A percentile compares a stretch with the other conserved stretches of the same genome.
Evolutionary conservation across 2,329 filamentous ascomycete species (phyloP).

Genomic region (Talaromyces rugulosus): DNA sequence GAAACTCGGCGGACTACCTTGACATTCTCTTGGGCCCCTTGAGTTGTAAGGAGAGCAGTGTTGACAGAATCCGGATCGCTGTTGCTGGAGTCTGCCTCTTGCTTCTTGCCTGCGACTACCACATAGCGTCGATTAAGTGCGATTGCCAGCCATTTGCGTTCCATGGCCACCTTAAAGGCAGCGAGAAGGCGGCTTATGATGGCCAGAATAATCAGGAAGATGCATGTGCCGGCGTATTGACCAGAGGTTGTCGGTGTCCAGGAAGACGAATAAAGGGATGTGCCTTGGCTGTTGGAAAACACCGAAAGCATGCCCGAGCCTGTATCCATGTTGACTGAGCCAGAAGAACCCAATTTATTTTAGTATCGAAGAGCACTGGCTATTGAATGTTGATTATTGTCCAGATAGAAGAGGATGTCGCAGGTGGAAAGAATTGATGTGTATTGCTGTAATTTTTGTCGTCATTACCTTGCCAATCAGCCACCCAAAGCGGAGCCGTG

Average conservation of each 20-base stretch:
- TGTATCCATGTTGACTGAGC: slow-evolving; percentile 13
- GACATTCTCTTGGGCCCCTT: slow-evolving; percentile 77
- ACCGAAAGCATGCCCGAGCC: slow-evolving; percentile 25
- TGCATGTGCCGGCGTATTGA: slow-evolving; percentile 81
- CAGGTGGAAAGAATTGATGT: background rate
- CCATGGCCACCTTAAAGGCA: slow-evolving; percentile 60
- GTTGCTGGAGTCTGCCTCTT: slow-evolving; percentile 47
- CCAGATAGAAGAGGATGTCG: background rate
- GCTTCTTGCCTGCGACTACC: slow-evolving; percentile 61
- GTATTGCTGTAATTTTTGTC: background rate
- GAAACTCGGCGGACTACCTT: slow-evolving; percentile 62
- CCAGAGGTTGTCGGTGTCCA: slow-evolving; percentile 72
- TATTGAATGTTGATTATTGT: background rate
- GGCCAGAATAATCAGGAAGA: slow-evolving; percentile 79
- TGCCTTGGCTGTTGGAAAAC: slow-evolving; percentile 55
- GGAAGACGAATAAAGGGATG: slow-evolving; percentile 60
- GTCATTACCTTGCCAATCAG: background rate
- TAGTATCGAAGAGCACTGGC: background rate
- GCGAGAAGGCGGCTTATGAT: slow-evolving; percentile 66
- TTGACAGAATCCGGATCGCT: slow-evolving; percentile 58
- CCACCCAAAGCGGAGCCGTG: background rate
- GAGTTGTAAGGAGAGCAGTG: slow-evolving; percentile 63
- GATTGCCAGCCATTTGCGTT: slow-evolving; percentile 63
- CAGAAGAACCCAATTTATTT: background rate
- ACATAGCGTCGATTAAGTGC: slow-evolving; percentile 75